Percentiles rank a stretch among this genome's conserved stretches.
phyloP scores from a whole-genome alignment of 352 stramenopile species.

The Pythium scleroteichum region DNA sequence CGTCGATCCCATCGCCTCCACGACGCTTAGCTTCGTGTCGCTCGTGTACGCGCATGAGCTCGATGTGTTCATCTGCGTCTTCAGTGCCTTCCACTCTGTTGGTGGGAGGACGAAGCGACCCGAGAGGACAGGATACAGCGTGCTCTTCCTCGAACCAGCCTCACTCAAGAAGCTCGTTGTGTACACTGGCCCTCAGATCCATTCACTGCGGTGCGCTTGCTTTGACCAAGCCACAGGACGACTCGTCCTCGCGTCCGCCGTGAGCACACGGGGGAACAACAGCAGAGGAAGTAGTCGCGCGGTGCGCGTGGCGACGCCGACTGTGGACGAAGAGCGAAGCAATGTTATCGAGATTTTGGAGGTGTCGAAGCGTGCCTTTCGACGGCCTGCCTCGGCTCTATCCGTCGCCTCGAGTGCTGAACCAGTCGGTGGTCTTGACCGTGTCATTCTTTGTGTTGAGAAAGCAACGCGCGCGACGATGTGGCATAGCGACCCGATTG shows the following conservation, averaged over 20 bases:
- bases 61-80: conserved; percentile 72
- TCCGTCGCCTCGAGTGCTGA: not conserved
- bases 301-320: conserved; percentile 13
- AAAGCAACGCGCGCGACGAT: conserved; percentile 33
- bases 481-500: conserved; percentile 39
- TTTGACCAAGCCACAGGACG: conserved; percentile 43
- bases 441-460: conserved; percentile 56
- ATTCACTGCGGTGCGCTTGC: conserved; percentile 43
- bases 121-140: conserved; percentile 25
- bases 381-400: not conserved
- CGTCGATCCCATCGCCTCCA: conserved; percentile 10
- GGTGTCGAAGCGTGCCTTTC: conserved; percentile 45
- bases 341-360: conserved; percentile 57
- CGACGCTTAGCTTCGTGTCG: conserved; percentile 23
- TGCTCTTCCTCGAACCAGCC: conserved; percentile 65
- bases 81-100: conserved; percentile 31
- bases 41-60: conserved; percentile 43
- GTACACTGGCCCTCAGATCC: conserved; percentile 44
- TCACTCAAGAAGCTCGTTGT: conserved; percentile 56
- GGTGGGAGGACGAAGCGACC: not conserved
- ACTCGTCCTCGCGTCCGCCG: conserved; percentile 44
- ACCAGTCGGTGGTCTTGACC: conserved; percentile 9
- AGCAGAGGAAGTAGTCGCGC: not conserved
- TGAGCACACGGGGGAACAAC: not conserved
- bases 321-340: conserved; percentile 22